Conservation (phyloP, 177 flowering plant species). For the Telopea speciosissima region DNA sequence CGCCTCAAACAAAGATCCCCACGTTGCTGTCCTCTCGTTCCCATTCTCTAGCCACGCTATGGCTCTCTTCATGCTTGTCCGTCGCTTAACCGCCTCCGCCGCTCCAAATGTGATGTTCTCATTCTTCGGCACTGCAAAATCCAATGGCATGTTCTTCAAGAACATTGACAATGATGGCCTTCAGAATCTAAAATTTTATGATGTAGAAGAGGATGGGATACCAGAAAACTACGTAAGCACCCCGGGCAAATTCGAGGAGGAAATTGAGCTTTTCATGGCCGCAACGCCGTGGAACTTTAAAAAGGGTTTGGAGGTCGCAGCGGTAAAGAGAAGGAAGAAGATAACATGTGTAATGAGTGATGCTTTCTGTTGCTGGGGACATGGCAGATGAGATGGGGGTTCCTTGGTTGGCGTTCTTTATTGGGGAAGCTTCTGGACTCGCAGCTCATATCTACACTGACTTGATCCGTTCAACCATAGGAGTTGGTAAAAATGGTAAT, state of each 20-base stretch:
- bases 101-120: neutral
- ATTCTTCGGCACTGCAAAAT: neutral
- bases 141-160: neutral
- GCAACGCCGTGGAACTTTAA: constrained; percentile 30
- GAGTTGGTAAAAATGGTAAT: neutral
- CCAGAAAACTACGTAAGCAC: constrained; percentile 32
- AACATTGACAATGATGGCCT: neutral
- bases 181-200: constrained; percentile 14
- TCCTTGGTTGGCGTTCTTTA: constrained; percentile 51
- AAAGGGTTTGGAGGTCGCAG: constrained; percentile 27
- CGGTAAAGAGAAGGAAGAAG: constrained; percentile 18
- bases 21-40: neutral
- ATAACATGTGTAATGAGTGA: constrained; percentile 41
- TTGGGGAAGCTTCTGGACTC: constrained; percentile 32
- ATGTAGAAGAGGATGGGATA: constrained; percentile 38
- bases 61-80: neutral
- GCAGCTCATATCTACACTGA: constrained; percentile 36
- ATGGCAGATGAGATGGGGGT: constrained; percentile 42
- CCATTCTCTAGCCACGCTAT: neutral
- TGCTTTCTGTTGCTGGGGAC: constrained; percentile 39
- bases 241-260: no score
- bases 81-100: neutral
- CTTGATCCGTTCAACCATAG: constrained; percentile 18
- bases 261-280: constrained; percentile 26
- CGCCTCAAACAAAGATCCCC: neutral